phyloP scores from a whole-genome alignment of 83 land plant species.

The Thuja plicata region DNA sequence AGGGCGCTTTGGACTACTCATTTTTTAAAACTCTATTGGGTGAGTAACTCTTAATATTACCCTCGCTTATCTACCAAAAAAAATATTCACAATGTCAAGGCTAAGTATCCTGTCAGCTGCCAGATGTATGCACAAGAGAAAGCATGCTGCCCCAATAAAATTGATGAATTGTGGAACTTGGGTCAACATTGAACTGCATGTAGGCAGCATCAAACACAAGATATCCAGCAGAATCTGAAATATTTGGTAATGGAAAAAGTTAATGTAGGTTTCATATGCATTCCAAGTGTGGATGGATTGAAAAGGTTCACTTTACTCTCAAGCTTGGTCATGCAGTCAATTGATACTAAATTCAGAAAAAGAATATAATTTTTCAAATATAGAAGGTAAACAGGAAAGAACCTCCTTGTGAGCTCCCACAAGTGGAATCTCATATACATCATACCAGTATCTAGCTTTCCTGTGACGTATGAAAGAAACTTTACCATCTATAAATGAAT shows the following conservation, averaged over 20 bases:
- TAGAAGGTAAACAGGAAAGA: not conserved
- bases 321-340: not conserved
- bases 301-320: not conserved
- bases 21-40: too few species aligned
- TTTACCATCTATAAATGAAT: too few species aligned
- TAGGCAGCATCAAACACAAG: not conserved
- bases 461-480: too few species aligned
- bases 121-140: too few species aligned
- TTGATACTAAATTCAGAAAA: too few species aligned
- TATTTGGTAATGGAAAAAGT: not conserved
- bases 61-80: too few species aligned
- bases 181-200: not conserved
- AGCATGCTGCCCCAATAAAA: not conserved
- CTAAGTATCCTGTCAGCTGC: too few species aligned
- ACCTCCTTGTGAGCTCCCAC: not conserved
- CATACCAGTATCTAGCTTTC: too few species aligned
- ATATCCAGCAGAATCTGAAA: not conserved
- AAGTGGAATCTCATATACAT: not conserved
- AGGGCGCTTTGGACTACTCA: too few species aligned
- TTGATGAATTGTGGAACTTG: not conserved
- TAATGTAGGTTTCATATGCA: not conserved
- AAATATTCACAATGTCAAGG: too few species aligned
- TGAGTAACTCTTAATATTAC: too few species aligned
- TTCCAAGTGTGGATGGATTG: not conserved
- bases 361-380: too few species aligned